These are phyloP conservation scores for Phytophthora syringae DNA, from an alignment of 352 stramenopile genomes.

Conservation along the genomic window DNA sequence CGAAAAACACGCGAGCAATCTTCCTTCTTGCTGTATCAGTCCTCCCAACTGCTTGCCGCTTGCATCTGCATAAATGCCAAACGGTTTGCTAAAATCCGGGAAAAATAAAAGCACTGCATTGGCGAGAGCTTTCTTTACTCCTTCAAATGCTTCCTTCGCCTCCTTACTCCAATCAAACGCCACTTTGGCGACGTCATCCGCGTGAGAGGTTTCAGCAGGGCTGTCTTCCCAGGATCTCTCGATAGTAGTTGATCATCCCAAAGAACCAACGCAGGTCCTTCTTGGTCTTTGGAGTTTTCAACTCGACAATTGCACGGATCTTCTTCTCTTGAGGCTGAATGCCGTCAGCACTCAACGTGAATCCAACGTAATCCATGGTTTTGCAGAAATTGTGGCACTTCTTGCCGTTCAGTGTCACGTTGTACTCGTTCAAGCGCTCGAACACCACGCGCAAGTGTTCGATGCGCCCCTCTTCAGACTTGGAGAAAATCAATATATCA, in stretches of 20 bases:
- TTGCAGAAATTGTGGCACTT: slow-evolving; percentile 10
- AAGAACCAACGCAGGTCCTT: slow-evolving; percentile 4
- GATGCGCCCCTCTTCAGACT: slow-evolving; percentile 4
- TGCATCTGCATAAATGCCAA: slow-evolving; percentile 8
- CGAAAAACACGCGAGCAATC: slow-evolving; percentile 6
- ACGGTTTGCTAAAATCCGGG: slow-evolving; percentile 8
- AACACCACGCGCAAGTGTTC: slow-evolving; percentile 9
- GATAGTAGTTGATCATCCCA: slow-evolving; percentile 16
- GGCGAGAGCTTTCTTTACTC: slow-evolving; percentile 4
- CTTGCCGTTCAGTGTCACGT: slow-evolving; percentile 17
- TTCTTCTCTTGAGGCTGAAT: slow-evolving; percentile 16
- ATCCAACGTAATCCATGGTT: slow-evolving; percentile 5
- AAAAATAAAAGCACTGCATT: slow-evolving; percentile 8
- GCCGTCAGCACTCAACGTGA: slow-evolving; percentile 1
- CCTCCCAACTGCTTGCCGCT: slow-evolving; percentile 9
- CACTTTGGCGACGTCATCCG: slow-evolving; percentile 1
- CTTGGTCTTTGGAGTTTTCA: background rate
- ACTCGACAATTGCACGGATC: background rate
- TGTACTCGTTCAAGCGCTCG: background rate
- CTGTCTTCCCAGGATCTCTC: slow-evolving; percentile 9
- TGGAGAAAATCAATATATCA: slow-evolving; percentile 15
- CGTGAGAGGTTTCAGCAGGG: background rate
- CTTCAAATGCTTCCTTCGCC: slow-evolving; percentile 7
- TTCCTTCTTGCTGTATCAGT: background rate
- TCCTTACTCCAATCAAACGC: slow-evolving; percentile 2